Evolutionary conservation across 176 grass and related monocot species (phyloP), one percentile per base, ranked within the genome.

Genomic region (Puccinellia tenuiflora): DNA sequence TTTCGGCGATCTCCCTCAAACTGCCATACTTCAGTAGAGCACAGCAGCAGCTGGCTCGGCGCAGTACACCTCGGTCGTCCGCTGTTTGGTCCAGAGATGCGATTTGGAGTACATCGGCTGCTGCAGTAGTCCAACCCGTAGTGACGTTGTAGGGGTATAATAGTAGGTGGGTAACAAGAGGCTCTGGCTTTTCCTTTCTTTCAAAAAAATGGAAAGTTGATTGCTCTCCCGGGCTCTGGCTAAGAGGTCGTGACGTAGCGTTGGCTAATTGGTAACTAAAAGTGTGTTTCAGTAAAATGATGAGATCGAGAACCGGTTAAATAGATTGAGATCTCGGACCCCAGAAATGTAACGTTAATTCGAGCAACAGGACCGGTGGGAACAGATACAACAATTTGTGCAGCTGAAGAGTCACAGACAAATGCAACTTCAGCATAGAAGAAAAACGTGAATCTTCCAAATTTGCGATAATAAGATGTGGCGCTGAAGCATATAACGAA

Each of bases 11-110:
- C 81, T 64, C 31, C 55, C 37, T 45, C 21, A 69, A 3, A 4
- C 39, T 5, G 47, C 45, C n/a, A 21, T 20, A 57, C 48, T 68
- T 76, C 77, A 57, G 37, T 90, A 79, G n/a, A n/a, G n/a, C n/a
- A n/a, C n/a, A n/a, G n/a, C n/a, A n/a, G n/a, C n/a, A n/a, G n/a
- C n/a, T n/a, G n/a, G n/a, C n/a, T n/a, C n/a, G n/a, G n/a, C n/a
- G n/a, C n/a, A n/a, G n/a, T n/a, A n/a, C n/a, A n/a, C n/a, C n/a
- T n/a, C n/a, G n/a, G n/a, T n/a, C 15, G 52, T 35, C 6, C 29
- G 1, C 29, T 34, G 73, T 76, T 76, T 54, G 53, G 72, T 69
- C 18, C 33, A 21, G 34, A 10, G 53, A 55, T 55, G 22, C 38
- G 9, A 39, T 39, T 11, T 68, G 34, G 64, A 39, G 64, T 39